Evolutionary conservation across 2,329 filamentous ascomycete genomes (phyloP), one percentile per base, ranked within the genome.

Genomic region (Helminthosporium solani): DNA sequence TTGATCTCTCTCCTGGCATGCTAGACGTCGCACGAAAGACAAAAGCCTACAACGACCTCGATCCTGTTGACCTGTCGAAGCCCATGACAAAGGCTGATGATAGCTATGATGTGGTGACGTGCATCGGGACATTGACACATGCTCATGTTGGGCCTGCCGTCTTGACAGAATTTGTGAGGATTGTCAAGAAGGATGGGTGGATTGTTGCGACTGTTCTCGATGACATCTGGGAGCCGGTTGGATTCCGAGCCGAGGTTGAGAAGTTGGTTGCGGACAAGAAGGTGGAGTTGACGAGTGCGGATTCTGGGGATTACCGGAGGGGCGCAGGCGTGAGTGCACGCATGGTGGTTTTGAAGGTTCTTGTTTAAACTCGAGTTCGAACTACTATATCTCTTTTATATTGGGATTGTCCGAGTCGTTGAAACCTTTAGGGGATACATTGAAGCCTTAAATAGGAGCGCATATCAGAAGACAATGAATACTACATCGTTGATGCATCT

Each of bases 1-100:
- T 78, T 30, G 78, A 81, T 52, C 60, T 80, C n/a, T 76, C 73
- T 34, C 70, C 71, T 0, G 72, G 73, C 25, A 80, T 81, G 78
- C 73, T 81, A 8, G 69, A 71, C 4, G 61, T 77, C 15, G 78
- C 78, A 3, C 57, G 66, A 16, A 59, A 71, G 36, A 74, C 73
- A 0, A 74, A 73, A 7, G 70, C 70, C 30, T 81, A 80, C 61
- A 68, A 70, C 15, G 56, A 66, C 20, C 67, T 81, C 4, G 63
- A 69, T n/a, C 56, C 68, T 2, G 72, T 66, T 1, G 77, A 81
- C 55, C 64, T 81, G 53, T 75, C 73, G 18, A 66, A 70, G 40
- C 67, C 66, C 0, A 67, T 80, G 14, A 51, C 63, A 7, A 60
- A 64, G 33, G 45, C 61, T 4, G 69, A 72, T 50, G 64, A 66